Evolutionary conservation across 208 protist species (phyloP), one percentile per base, ranked within the genome.

Genomic region (Wallacemonas rigidus): DNA sequence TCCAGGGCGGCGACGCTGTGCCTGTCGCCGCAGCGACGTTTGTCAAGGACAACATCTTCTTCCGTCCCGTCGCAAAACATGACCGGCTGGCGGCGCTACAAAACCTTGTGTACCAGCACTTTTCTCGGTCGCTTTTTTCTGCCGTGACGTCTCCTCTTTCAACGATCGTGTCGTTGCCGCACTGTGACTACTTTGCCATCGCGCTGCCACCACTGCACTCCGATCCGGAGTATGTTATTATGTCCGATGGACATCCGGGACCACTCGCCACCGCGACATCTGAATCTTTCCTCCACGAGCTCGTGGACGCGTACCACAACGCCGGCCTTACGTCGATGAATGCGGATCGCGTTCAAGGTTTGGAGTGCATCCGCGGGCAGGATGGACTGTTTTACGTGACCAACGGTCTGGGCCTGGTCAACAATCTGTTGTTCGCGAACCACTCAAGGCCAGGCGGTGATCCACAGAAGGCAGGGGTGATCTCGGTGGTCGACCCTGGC

Each of bases 361-460:
- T 86, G 2, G 85, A 90, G 68, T 61, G 87, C 40, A 67, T 90
- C 11, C 56, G 62, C 11, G 85, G 72, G 0, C 74, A 75, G 53
- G 80, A 88, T 51, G 76, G 67, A 3, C 74, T 83, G 55, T 76
- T 74, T 35, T 91, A 91, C 69, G 26, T 91, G 35, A 88, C 86
- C 36, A 88, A 88, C 67, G 71, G 54, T 6, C 72, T 91, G 6
- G 80, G 86, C 26, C 67, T 91, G 8, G 64, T 86, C 38, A 75
- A 64, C 68, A 62, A 71, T 1, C 51, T 78, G 48, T 54, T 80
- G 2, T 36, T 48, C 7, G 44, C 60, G 14, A 11, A 51, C 36
- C n/a, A 2, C 40, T 26, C 36, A 14, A 14, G n/a, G n/a, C 3
- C n/a, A 5, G 40, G 15, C 43, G 6, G 53, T n/a, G 53, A 7